Percentiles rank a stretch among this genome's conserved stretches.
Evolutionary conservation across 75 land plant genomes (phyloP).

Genomic region (Selaginella tamariscina): DNA sequence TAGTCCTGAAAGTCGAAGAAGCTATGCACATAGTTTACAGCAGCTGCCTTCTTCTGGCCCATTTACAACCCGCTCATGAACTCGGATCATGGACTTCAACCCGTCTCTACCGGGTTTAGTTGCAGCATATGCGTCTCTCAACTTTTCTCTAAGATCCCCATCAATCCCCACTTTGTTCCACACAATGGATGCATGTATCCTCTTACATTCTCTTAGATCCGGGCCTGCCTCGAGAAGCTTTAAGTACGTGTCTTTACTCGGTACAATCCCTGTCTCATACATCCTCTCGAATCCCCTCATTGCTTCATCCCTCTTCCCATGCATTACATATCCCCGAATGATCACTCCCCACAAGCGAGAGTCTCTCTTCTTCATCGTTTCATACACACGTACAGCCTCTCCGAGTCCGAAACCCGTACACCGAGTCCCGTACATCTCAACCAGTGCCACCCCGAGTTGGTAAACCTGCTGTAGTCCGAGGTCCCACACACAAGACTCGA

Average conservation of each 20-base stretch:
- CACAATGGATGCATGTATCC: not conserved
- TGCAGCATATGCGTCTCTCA: not conserved
- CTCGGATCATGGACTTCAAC: not conserved
- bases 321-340: not conserved
- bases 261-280: not conserved
- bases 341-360: not conserved
- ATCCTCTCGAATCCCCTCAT: not conserved
- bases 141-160: not conserved
- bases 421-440: not conserved
- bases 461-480: not conserved
- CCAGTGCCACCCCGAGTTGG: not conserved
- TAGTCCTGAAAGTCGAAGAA: constrained; percentile 1
- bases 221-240: not conserved
- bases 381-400: not conserved
- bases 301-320: not conserved
- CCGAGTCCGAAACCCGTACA: not conserved
- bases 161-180: not conserved
- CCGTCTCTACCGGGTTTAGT: not conserved
- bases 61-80: not conserved
- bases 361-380: not conserved
- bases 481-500: not conserved
- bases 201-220: not conserved
- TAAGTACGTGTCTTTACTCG: not conserved
- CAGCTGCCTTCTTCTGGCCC: not conserved
- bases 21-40: not conserved